Evolutionary conservation across 2,329 filamentous ascomycete species (phyloP), one percentile per base, ranked within the genome.

Genomic region (Aotearoamyces nothofagi): DNA sequence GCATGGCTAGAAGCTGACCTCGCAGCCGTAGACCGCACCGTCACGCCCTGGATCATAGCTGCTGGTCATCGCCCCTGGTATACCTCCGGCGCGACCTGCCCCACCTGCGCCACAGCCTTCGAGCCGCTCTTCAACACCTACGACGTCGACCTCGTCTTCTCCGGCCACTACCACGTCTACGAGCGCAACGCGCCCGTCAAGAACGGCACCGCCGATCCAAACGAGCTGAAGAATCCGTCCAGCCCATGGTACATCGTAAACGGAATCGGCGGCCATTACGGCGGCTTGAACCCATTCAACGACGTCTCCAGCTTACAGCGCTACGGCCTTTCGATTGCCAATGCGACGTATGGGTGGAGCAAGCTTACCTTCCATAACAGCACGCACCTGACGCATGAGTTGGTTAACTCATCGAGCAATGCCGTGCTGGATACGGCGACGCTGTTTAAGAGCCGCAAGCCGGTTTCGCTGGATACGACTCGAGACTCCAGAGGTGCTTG

Each of bases 151-250:
- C 50, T 53, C 2, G 64, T 62, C 35, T 34, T 61, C 11, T 46
- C 53, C 26, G 53, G 57, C n/a, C 57, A 60, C 37, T 57, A 58
- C 29, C 57, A 61, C 37, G 58, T 54, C 51, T 59, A 58, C 34
- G 55, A 61, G 37, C 51, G 57, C 13, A 36, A 35, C 27, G 10
- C 27, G n/a, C 39, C 38, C 4, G 24, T 33, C 10, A 24, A 34
- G 12, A 40, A 40, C 27, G 27, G 34, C 16, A 27, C 33, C 9
- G 33, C 31, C 17, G 38, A 41, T 32, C 32, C 37, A 2, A 34
- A 33, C 10, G 39, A 32, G 11, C 23, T 41, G 32, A 34, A 38
- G 19, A 26, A 41, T 27, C 39, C 39, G 8, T 6, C 15, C 4
- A 14, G 27, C 6, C 41, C 43, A 19, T 41, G 39, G 42, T 48